Evolutionary conservation across 176 grass and related monocot genomes (phyloP), one percentile per base, ranked within the genome.

Genomic region (Alloteropsis semialata): DNA sequence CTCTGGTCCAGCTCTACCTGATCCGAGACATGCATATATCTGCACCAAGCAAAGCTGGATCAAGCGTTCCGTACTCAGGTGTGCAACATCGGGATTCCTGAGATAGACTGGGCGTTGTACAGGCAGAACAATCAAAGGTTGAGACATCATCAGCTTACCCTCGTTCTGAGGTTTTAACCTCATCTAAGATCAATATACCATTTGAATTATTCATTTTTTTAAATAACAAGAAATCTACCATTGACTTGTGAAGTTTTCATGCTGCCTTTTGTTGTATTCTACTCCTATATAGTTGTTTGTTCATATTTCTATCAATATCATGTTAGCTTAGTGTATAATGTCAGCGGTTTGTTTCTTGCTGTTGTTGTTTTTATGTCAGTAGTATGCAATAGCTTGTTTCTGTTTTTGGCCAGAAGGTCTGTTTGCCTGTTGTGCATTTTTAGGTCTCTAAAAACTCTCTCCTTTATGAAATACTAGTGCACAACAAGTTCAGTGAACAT

Each of bases 1-100:
- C 24, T 25, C 65, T 78, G 73, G 79, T 71, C 86, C 73, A 78
- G 65, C 56, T 41, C 64, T 62, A 74, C 37, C 69, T 74, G 69
- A 86, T 64, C 57, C 21, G 69, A 81, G 53, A 43, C 67, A 64
- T 80, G 33, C 68, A 39, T 79, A 39, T 69, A 69, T 53, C 34
- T 36, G 34, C 34, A 82, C 65, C 63, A 24, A 74, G 72, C 61
- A 82, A 82, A 82, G 43, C 85, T 60, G 62, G 28, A 16, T 75
- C 56, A 30, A 38, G 17, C 10, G 18, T 11, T 78, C 17, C 6
- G 10, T 79, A 9, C 18, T 34, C 25, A 78, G 59, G 38, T 71
- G 42, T 82, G 42, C 41, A 44, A 61, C 63, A 68, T 69, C 41
- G 56, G 50, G 53, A 71, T 51, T 69, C 18, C 32, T 3, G 18